Base-by-base conservation (phyloP, 495 filamentous ascomycete species). In the Xylaria grammica region DNA sequence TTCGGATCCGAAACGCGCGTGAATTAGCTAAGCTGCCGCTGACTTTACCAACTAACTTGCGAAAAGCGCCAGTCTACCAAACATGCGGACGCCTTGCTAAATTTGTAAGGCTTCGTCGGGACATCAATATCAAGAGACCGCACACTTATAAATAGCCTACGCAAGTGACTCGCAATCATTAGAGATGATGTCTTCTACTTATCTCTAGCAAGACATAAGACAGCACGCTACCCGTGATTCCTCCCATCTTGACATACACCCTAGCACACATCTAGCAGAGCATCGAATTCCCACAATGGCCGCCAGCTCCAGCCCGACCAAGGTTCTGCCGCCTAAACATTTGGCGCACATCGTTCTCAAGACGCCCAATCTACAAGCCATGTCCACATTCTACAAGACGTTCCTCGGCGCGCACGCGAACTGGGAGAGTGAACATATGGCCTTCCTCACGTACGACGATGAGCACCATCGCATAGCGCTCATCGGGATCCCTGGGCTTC, bases 401-500 rank as follows among this genome's bases (percentile, higher is more conserved):
- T 72, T 80, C 59, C 67, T 80, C 9, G 72, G 72, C 19, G 78
- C 71, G 7, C 60, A 67, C 19, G 67, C 65, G 3, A 63, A 61
- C 20, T 42, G 26, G 22, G 65, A 65, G 66, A 68, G n/a, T 11
- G 54, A 65, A 9, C 20, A 34, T 1, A 24, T 80, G 30, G 40
- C 74, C 9, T 83, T 81, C 68, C 58, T 83, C 20, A 65, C 68
- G 4, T 83, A 78, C 66, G 81, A 83, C 59, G 71, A 79, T 0
- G 80, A 82, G 62, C 81, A 83, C 59, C 81, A 83, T 65, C 81
- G 81, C 4, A 70, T 83, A 29, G 81, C 78, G 0, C 67, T 83
- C 29, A 34, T 65, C 3, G 30, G 42, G n/a, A 17, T 77, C 11
- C 74, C 75, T 0, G 66, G 65, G 1, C 70, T 66, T 4, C 34